Evolutionary conservation across 2,329 filamentous ascomycete species (phyloP).

Genomic region (Zasmidium citrigriseum): DNA sequence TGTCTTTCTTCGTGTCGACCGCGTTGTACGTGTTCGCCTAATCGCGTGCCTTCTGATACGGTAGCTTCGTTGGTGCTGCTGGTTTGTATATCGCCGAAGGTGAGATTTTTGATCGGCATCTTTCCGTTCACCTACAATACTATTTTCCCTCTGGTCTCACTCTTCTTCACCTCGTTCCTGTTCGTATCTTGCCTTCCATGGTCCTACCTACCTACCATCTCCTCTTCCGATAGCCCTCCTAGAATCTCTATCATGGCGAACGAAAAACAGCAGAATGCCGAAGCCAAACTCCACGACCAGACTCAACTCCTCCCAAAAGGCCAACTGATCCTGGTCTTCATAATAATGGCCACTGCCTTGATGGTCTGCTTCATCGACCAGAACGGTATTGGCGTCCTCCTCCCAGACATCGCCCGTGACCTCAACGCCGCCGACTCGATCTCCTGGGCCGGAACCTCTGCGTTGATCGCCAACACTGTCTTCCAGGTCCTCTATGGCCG

Average conservation of each 20-base stretch:
- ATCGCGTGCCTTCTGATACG: background rate
- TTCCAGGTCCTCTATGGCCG: conserved; percentile 67
- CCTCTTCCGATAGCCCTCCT: background rate
- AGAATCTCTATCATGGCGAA: background rate
- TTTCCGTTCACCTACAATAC: background rate
- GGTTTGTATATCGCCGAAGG: background rate
- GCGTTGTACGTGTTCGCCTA: background rate
- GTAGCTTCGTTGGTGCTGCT: background rate
- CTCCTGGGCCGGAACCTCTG: conserved; percentile 56
- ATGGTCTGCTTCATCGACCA: conserved; percentile 51
- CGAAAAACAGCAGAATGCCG: conserved; percentile 32
- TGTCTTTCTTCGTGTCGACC: background rate
- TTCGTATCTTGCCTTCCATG: background rate
- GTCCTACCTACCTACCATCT: background rate
- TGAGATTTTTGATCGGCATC: background rate
- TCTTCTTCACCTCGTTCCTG: background rate
- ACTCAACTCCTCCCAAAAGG: conserved; percentile 57
- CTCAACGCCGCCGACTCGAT: conserved; percentile 49
- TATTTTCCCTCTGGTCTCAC: background rate
- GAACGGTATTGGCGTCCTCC: conserved; percentile 53
- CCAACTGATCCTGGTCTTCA: conserved; percentile 55
- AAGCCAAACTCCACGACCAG: conserved; percentile 55
- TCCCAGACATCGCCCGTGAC: conserved; percentile 40
- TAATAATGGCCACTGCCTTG: conserved; percentile 16
- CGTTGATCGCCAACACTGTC: conserved; percentile 59